Base-by-base conservation (phyloP, 352 stramenopile species). In the Blastocystis sp. region DNA sequence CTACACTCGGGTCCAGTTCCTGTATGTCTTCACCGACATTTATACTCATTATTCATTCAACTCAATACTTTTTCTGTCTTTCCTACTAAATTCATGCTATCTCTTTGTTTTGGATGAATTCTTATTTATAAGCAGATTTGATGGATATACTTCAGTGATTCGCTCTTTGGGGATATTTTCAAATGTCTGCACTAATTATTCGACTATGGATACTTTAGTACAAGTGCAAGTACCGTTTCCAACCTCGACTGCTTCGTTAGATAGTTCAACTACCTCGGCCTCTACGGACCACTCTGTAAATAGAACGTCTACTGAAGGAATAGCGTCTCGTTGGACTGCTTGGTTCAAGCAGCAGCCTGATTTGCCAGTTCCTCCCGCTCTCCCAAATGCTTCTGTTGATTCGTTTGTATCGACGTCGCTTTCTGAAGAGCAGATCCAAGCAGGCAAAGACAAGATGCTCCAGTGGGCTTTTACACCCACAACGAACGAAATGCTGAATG, bases 371-470 rank as follows among this genome's bases (percentile, higher is more conserved):
- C 53, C 73, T 5, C 34, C 24, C 7, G 26, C n/a, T 43, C 8
- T 11, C 26, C 13, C 65, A 2, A 62, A 65, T 85, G 30, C 30
- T 3, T 24, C 34, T 24, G 16, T 65, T 47, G n/a, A 54, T 37
- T 24, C 26, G 30, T 68, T 55, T 39, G 68, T 85, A 18, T 41
- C 8, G 3, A 34, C 65, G 3, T 30, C n/a, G 8, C 26, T 85
- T 43, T 53, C 73, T 8, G 50, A 26, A 64, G 55, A 85, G 7
- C 39, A 43, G 16, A 24, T 30, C 18, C 9, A 37, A 18, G 63
- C 45, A 5, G 73, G 63, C 8, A 85, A 85, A 30, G 73, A 85
- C 13, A 34, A n/a, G 24, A 37, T 66, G 65, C 73, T 85, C 34
- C 45, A 39, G 4, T 43, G 26, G 37, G 73, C 73, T 18, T 85